Percentiles rank a stretch among this genome's conserved stretches.
Evolutionary conservation across 1,139 yeast species (phyloP).

Genomic region (Sugiyamaella japonica): DNA sequence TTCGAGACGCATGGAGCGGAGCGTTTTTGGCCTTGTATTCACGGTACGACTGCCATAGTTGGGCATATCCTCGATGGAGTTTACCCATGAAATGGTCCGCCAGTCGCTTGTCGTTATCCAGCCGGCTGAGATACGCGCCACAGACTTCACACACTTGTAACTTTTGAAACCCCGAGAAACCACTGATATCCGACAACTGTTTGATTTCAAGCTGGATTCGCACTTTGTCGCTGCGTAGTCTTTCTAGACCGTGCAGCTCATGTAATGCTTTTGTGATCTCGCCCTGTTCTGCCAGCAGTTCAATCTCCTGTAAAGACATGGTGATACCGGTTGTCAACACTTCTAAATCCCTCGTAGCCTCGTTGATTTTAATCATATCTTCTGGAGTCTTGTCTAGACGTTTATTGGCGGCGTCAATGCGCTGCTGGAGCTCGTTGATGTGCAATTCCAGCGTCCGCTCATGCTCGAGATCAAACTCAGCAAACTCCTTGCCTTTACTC

Average conservation of each 20-base stretch:
- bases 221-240: constrained; percentile 44
- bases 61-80: constrained; percentile 77
- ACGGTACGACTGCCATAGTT: constrained; percentile 64
- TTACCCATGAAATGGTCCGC: constrained; percentile 94
- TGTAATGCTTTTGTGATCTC: constrained; percentile 55
- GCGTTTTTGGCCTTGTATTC: constrained; percentile 45
- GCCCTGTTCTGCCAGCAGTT: constrained; percentile 52
- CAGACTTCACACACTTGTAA: constrained; percentile 89
- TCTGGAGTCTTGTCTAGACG: constrained; percentile 77
- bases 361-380: constrained; percentile 64
- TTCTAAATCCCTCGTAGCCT: constrained; percentile 66
- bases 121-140: constrained; percentile 83
- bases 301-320: constrained; percentile 68
- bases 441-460: constrained; percentile 53
- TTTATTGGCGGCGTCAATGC: constrained; percentile 63
- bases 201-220: constrained; percentile 54
- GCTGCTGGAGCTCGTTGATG: constrained; percentile 65
- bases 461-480: constrained; percentile 72
- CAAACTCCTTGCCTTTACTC: constrained; percentile 57
- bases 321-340: constrained; percentile 65
- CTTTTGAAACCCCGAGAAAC: constrained; percentile 86
- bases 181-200: constrained; percentile 66
- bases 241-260: constrained; percentile 44
- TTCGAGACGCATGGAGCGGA: constrained; percentile 4
- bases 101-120: constrained; percentile 84